phyloP scores from a whole-genome alignment of 169 alveolate species.

The Cyclospora cayetanensis region DNA sequence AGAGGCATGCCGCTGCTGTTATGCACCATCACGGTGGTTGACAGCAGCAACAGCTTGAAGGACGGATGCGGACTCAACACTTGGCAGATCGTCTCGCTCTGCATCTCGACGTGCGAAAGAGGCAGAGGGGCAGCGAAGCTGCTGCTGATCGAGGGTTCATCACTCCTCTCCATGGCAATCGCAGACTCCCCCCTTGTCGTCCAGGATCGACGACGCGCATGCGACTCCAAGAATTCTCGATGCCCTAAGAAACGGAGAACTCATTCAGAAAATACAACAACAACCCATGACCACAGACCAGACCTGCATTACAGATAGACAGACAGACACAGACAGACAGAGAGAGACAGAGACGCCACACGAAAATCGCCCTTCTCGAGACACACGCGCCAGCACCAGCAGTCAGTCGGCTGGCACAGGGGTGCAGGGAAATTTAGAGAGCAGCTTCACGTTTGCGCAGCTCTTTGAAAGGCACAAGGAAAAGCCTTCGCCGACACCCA shows the following conservation, averaged over 20 bases:
- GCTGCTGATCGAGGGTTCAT: conserved; percentile 4
- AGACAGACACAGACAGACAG: neutral
- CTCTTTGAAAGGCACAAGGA: no score
- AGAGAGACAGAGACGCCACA: neutral
- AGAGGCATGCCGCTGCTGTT: conserved; percentile 87
- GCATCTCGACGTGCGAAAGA: neutral
- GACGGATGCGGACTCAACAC: conserved; percentile 87
- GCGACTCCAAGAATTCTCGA: conserved; percentile 32
- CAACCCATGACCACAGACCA: neutral
- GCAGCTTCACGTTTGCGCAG: no score
- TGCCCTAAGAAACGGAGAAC: conserved; percentile 32
- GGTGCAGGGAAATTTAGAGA: no score
- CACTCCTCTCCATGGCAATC: neutral
- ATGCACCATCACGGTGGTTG: conserved; percentile 83
- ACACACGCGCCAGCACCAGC: no score
- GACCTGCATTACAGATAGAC: neutral
- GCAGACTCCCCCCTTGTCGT: neutral
- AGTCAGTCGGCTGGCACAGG: no score
- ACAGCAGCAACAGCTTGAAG: conserved; percentile 84
- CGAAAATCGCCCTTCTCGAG: neutral
- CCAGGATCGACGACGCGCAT: neutral
- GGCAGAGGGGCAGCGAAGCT: conserved; percentile 52
- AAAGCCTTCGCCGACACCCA: no score
- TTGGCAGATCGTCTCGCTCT: conserved; percentile 78
- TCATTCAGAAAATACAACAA: no score